Base-by-base conservation (phyloP, 1,139 yeast species). In the Kodamaea plutei region DNA sequence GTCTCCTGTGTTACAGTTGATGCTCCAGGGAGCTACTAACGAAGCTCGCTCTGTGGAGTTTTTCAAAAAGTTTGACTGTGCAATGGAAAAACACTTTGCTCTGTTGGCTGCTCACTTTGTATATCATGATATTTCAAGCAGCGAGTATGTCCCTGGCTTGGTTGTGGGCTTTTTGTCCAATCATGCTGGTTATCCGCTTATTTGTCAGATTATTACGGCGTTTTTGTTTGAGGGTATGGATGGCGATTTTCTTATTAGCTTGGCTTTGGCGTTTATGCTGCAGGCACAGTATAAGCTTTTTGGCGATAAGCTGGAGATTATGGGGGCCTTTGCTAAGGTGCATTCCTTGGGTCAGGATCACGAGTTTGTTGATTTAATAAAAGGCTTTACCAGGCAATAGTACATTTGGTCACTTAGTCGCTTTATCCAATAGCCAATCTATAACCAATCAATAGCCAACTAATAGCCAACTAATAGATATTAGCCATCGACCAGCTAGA, bases 141-240 rank as follows among this genome's bases (percentile, higher is more conserved):
- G 45, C 15, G 61, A 56, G 5, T 59, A 47, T 29, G 35, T 57
- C 6, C 57, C 63, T 2, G 37, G 36, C 15, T 36, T 54, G 17
- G 27, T 52, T 0, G 24, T 52, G 10, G 41, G 54, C 3, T 33
- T 56, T 12, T 47, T 56, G 15, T 38, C 53, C 4, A 46, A 52
- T 30, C 36, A 48, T 8, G 42, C 57, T 11, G 47, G 43, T 30
- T 53, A 51, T 31, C 44, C 65, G 52, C 34, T 53, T 50, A 37
- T 54, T 23, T 38, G 42, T 46, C 54, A 48, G 28, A 26, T 79
- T 6, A 47, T 82, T 40, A 88, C 80, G 47, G 61, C 79, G 6
- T 67, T 66, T 47, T 50, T 77, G n/a, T 78, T 79, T 47, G 85
- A 79, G 46, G 31, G 20, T 21, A 34, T 36, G 28, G 77, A 79